A percentile compares a stretch with the other conserved stretches of the same genome.
Conservation (phyloP, 2,329 filamentous ascomycete species). For the Cytospora paraplurivora region DNA sequence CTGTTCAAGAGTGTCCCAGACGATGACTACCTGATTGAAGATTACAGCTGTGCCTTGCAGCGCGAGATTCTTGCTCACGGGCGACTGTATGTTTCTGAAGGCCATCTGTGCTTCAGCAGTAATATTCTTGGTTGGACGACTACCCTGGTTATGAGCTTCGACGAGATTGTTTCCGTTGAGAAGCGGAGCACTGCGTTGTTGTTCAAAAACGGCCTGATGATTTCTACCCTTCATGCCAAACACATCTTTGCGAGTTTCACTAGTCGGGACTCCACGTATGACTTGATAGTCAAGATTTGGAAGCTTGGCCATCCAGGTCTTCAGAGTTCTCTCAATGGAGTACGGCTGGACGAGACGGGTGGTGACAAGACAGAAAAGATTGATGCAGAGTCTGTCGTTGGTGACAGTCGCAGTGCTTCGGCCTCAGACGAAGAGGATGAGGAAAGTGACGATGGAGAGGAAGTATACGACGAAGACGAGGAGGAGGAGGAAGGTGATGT, state of each 20-base stretch:
- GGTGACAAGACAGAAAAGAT: conserved; percentile 91
- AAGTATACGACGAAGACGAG: conserved; percentile 78
- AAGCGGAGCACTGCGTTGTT: conserved; percentile 94
- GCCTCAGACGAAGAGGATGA: conserved; percentile 54
- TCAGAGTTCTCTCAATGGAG: conserved; percentile 88
- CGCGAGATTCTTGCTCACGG: conserved; percentile 94
- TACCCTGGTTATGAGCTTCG: conserved; percentile 95
- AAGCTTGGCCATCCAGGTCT: conserved; percentile 92
- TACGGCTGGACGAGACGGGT: conserved; percentile 75
- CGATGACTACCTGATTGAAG: conserved; percentile 96
- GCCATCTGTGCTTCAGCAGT: conserved; percentile 97
- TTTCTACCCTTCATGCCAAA: conserved; percentile 91
- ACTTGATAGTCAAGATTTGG: conserved; percentile 97
- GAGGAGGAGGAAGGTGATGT: conserved; percentile 78
- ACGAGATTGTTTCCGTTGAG: conserved; percentile 95
- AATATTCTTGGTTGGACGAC: conserved; percentile 99
- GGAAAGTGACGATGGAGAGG: conserved; percentile 71
- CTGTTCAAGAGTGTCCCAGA: conserved; percentile 96
- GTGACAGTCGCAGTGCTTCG: conserved; percentile 56
- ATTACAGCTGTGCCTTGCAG: conserved; percentile 96
- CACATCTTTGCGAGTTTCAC: conserved; percentile 96
- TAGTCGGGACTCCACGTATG: conserved; percentile 92
- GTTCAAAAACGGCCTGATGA: conserved; percentile 97
- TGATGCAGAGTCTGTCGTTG: conserved; percentile 51
- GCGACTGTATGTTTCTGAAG: conserved; percentile 92